A percentile compares a stretch with the other conserved stretches of the same genome.
Evolutionary conservation across 345 rosid species (phyloP).

Genomic region (Combretum micranthum): DNA sequence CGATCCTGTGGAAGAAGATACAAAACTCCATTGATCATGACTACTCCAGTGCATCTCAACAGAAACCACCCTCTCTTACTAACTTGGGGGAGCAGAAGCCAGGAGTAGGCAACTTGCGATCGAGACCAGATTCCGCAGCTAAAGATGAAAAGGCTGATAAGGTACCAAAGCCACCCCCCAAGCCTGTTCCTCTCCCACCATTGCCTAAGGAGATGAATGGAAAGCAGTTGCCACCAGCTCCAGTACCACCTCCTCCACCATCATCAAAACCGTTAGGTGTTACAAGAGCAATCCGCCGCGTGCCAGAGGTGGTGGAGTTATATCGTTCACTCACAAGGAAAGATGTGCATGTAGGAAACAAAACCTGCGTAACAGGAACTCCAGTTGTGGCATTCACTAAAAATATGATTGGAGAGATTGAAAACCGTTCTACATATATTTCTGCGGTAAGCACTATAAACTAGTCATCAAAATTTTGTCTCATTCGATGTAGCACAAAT

Average conservation of each 20-base stretch:
- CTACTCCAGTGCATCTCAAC: conserved; percentile 21
- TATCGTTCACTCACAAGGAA: conserved; percentile 74
- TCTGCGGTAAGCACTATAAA: conserved; percentile 62
- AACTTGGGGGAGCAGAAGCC: conserved; percentile 26
- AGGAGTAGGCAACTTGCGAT: conserved; percentile 15
- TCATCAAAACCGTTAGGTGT: conserved; percentile 43
- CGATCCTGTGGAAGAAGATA: conserved; percentile 84
- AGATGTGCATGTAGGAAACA: conserved; percentile 46
- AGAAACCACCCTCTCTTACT: conserved; percentile 35
- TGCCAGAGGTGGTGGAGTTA: conserved; percentile 73
- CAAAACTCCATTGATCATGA: conserved; percentile 45
- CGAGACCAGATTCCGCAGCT: conserved; percentile 15
- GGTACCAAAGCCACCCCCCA: conserved; percentile 33
- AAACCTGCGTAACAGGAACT: conserved; percentile 25
- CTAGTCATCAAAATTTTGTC: background rate
- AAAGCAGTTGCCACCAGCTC: conserved; percentile 14
- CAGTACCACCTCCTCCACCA: conserved; percentile 68
- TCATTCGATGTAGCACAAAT: background rate
- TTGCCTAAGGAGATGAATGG: conserved; percentile 16
- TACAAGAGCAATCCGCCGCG: conserved; percentile 59
- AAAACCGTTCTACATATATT: conserved; percentile 81
- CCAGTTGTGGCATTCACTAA: conserved; percentile 33
- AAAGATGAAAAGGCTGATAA: conserved; percentile 19
- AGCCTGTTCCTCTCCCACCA: conserved; percentile 11
- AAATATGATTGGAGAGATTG: conserved; percentile 96